Evolutionary conservation across 495 filamentous ascomycete genomes (phyloP), one percentile per base, ranked within the genome.

Genomic region (Coniosporium apollinis): DNA sequence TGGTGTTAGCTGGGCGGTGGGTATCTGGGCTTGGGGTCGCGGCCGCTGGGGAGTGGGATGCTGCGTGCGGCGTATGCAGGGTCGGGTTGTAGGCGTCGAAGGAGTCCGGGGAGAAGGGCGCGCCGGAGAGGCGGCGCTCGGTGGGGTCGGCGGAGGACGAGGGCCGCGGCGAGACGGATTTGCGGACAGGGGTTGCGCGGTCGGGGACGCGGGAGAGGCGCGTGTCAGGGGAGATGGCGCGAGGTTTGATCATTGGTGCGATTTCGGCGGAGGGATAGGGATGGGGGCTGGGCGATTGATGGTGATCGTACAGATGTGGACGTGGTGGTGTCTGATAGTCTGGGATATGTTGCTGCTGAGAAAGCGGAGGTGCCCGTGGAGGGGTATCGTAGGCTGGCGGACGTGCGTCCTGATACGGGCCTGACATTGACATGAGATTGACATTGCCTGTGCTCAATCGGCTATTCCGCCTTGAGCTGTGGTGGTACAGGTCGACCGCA

Each of bases 61-160:
- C 36, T 29, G 30, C 20, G 13, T 8, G 33, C 24, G 28, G 48
- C 14, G 19, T 21, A 34, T 36, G 25, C 38, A 28, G 34, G 36
- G 15, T 52, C 10, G 81, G 80, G 44, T 87, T 86, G 49, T 82
- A 64, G 1, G 66, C 63, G 36, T 84, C 72, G 50, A 82, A 96
- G 11, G 79, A 82, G 50, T 96, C 89, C 0, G 91, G 89, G 13
- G 79, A 81, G 48, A 92, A 96, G 0, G 89, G 86, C 14, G 80
- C 61, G 7, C 68, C 72, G 0, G 78, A 77, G 1, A 67, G 51
- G 16, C 64, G 56, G 31, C 66, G 63, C 24, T 58, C 58, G 2
- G 36, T 28, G 4, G 19, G 4, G 24, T 66, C 62, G 7, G 61
- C 56, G 16, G 55, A 48, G n/a, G 70, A 59, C 1, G 59, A 57